Conservation (phyloP, 805 yeast species). For the Candida sonorensis region DNA sequence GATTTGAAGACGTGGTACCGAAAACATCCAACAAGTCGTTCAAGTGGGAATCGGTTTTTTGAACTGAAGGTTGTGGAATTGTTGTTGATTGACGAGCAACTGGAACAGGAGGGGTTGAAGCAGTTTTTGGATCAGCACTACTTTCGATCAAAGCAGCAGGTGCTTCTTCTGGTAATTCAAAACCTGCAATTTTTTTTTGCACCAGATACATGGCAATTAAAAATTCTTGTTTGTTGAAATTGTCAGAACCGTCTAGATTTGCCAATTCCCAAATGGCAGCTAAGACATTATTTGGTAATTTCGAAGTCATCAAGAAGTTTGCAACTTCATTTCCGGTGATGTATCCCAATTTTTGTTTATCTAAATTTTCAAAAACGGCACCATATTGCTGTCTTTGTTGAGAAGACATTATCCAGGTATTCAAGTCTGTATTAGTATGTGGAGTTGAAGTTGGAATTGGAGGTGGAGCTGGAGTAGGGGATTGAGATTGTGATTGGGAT, state of each 20-base stretch:
- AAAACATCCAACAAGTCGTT: slow-evolving; percentile 63
- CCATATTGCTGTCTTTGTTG: slow-evolving; percentile 75
- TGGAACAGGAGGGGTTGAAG: slow-evolving; percentile 13
- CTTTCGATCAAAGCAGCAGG: slow-evolving; percentile 51
- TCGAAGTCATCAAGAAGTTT: slow-evolving; percentile 80
- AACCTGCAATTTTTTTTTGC: slow-evolving; percentile 74
- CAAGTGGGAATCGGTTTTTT: slow-evolving; percentile 34
- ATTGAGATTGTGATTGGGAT: not conserved
- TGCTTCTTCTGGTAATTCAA: slow-evolving; percentile 66
- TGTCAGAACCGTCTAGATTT: slow-evolving; percentile 81
- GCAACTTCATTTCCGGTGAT: slow-evolving; percentile 80
- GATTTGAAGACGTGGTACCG: slow-evolving; percentile 23
- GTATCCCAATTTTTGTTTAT: slow-evolving; percentile 52
- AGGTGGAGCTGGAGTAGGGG: slow-evolving; percentile 13
- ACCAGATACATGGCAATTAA: slow-evolving; percentile 91
- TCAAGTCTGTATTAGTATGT: slow-evolving; percentile 17
- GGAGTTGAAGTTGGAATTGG: slow-evolving; percentile 12
- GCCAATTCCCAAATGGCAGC: slow-evolving; percentile 95
- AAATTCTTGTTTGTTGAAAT: slow-evolving; percentile 74
- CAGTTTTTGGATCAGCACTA: slow-evolving; percentile 21
- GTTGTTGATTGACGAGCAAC: slow-evolving; percentile 1
- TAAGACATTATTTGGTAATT: slow-evolving; percentile 72
- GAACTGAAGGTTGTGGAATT: slow-evolving; percentile 6
- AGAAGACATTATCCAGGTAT: slow-evolving; percentile 57
- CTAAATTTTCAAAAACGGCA: slow-evolving; percentile 70